These are phyloP conservation scores for Eimeria brunetti DNA, from an alignment of 169 alveolate genomes.

Conservation along the genomic window DNA sequence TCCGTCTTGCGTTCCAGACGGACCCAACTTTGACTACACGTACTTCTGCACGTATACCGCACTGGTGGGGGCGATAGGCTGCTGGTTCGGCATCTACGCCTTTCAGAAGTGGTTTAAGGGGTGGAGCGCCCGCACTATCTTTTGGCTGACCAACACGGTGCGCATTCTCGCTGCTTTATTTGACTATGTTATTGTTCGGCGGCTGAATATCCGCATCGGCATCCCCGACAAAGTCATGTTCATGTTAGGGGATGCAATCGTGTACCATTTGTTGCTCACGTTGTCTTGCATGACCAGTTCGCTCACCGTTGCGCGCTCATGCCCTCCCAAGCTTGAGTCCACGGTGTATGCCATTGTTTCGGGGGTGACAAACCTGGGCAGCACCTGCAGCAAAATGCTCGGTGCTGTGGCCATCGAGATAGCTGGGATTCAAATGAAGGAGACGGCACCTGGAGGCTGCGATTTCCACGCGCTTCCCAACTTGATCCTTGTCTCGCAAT, in stretches of 20 bases:
- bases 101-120: constrained; percentile 70
- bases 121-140: constrained; percentile 71
- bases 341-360: constrained; percentile 76
- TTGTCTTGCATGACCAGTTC: constrained; percentile 79
- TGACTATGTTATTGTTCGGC: constrained; percentile 64
- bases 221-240: constrained; percentile 76
- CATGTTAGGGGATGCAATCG: constrained; percentile 78
- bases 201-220: constrained; percentile 72
- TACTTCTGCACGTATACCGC: constrained; percentile 75
- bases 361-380: constrained; percentile 69
- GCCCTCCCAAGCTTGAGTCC: constrained; percentile 59
- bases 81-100: constrained; percentile 62
- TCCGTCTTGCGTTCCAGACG: constrained; percentile 76
- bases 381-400: constrained; percentile 58
- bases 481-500: constrained; percentile 71
- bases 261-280: constrained; percentile 61
- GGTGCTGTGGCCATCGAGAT: constrained; percentile 64
- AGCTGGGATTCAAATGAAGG: constrained; percentile 33
- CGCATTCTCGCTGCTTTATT: constrained; percentile 75
- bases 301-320: constrained; percentile 54
- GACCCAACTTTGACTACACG: constrained; percentile 81
- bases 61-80: constrained; percentile 63
- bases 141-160: constrained; percentile 74
- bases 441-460: constrained; percentile 42
- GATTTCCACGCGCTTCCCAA: constrained; percentile 53